Conservation (phyloP, 441 rosid species). For the Pelargonium citronellum region DNA sequence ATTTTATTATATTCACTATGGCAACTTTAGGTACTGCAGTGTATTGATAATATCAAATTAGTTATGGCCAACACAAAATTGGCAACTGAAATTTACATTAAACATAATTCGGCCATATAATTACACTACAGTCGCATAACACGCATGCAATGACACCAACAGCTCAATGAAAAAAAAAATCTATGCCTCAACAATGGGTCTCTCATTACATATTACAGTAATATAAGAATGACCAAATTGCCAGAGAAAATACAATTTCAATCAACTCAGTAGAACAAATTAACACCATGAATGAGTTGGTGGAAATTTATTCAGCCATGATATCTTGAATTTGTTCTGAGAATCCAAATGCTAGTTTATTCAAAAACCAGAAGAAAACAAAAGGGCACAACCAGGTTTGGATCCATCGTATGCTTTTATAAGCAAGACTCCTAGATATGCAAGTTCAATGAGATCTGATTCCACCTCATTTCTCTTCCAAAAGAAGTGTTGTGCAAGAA, state of each 20-base stretch:
- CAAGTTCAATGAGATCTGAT: background rate
- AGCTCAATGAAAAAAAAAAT: no score
- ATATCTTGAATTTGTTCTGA: background rate
- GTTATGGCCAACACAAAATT: no score
- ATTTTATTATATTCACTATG: no score
- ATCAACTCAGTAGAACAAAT: background rate
- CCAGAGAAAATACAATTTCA: background rate
- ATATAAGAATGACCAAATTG: background rate
- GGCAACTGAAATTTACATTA: no score
- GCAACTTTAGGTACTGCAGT: no score
- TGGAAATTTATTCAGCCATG: background rate
- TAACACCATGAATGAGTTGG: background rate
- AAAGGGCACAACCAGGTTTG: background rate
- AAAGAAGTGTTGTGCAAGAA: conserved; percentile 61
- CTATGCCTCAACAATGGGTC: no score
- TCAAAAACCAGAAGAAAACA: no score
- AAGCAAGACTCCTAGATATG: background rate
- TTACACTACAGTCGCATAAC: no score
- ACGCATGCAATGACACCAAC: no score
- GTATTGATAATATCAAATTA: no score
- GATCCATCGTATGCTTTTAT: background rate
- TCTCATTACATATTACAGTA: background rate
- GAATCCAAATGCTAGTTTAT: background rate
- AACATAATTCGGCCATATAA: no score
- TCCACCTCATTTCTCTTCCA: conserved; percentile 49